Conservation (phyloP, 331 rosid genomes). For the Quercus lobata region DNA sequence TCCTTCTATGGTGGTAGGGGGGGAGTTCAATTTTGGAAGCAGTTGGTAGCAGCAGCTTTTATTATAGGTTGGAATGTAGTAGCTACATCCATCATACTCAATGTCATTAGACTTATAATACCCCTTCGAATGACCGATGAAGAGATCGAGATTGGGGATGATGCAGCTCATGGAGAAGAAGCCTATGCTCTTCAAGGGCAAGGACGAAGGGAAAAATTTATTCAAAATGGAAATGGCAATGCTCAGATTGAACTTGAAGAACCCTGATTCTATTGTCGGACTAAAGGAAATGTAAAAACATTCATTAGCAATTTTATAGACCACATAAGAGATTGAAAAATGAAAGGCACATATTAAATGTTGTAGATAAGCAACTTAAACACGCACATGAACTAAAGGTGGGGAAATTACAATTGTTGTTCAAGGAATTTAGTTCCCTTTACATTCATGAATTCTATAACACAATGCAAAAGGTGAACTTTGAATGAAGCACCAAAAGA, state of each 20-base stretch:
- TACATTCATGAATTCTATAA: background rate
- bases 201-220: background rate
- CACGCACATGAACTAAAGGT: background rate
- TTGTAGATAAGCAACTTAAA: background rate
- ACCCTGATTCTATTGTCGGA: background rate
- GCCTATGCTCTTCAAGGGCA: conserved; percentile 13
- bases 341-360: too few relatives aligned
- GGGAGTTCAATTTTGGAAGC: conserved; percentile 9
- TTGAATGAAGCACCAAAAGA: conserved; percentile 14
- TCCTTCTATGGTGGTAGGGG: conserved; percentile 7
- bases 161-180: conserved; percentile 14
- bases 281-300: background rate
- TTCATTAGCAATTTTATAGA: background rate
- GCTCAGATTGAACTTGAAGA: background rate
- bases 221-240: background rate
- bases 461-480: conserved; percentile 12
- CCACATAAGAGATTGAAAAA: background rate
- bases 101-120: background rate
- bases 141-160: conserved; percentile 1
- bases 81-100: conserved; percentile 7
- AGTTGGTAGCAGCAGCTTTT: conserved; percentile 10
- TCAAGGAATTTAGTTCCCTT: background rate
- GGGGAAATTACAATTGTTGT: conserved; percentile 4
- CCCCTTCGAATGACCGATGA: conserved; percentile 4
- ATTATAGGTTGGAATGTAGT: conserved; percentile 6